These are phyloP conservation scores for Ganoderma sinense DNA, from an alignment of 1,284 basidiomycete species.

Conservation along the genomic window DNA sequence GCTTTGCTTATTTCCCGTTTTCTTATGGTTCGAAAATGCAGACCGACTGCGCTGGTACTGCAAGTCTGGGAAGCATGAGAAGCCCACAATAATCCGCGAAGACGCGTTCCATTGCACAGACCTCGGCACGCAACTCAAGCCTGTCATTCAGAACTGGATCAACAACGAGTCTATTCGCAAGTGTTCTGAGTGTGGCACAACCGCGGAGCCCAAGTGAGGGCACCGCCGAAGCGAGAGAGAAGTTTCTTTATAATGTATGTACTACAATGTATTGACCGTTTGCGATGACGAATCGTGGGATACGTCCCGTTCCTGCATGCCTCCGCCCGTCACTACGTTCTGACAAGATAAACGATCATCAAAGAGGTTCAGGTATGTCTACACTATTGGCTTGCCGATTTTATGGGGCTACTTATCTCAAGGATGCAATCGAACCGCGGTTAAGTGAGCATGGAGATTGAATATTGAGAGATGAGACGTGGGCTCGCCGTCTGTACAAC, in stretches of 20 bases:
- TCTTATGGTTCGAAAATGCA: conserved; percentile 39
- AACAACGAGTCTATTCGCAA: conserved; percentile 64
- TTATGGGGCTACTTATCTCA: no score
- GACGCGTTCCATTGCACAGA: conserved; percentile 91
- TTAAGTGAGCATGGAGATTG: no score
- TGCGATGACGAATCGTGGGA: neutral
- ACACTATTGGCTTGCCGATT: no score
- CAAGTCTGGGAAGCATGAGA: conserved; percentile 66
- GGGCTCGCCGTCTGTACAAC: no score
- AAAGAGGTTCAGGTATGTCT: no score
- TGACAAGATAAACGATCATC: no score
- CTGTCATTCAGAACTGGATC: conserved; percentile 87
- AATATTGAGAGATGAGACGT: no score
- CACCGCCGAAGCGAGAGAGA: neutral
- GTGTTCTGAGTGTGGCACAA: conserved; percentile 74
- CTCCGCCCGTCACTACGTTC: no score
- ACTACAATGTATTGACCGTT: neutral
- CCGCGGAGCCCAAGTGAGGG: conserved; percentile 70
- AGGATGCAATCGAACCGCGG: no score
- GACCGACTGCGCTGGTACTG: conserved; percentile 98
- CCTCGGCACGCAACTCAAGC: conserved; percentile 93
- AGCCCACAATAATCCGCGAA: conserved; percentile 87
- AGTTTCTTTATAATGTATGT: conserved; percentile 6
- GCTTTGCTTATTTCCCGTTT: neutral
- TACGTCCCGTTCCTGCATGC: neutral